Percentiles rank a stretch among this genome's conserved stretches.
Conservation (phyloP, 1,284 basidiomycete species). For the Ustilago bromivora region DNA sequence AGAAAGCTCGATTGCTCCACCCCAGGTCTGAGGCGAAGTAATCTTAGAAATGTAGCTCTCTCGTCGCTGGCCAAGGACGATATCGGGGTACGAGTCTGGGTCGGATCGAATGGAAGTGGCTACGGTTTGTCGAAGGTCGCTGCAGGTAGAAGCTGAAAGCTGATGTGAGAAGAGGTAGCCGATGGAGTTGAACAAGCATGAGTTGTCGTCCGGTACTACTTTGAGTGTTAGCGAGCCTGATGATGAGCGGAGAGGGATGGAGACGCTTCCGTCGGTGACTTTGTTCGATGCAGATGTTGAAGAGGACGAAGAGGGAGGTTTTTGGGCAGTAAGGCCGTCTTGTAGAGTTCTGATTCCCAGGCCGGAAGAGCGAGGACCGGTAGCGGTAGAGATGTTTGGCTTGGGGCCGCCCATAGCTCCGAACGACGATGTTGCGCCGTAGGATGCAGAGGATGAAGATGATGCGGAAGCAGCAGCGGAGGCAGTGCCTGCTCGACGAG, state of each 20-base stretch:
- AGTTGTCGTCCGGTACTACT: conserved; percentile 61
- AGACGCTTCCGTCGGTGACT: conserved; percentile 30
- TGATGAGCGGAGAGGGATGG: conserved; percentile 15
- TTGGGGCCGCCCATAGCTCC: conserved; percentile 22
- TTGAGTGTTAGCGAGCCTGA: conserved; percentile 32
- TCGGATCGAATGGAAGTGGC: conserved; percentile 32
- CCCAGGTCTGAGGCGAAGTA: conserved; percentile 38
- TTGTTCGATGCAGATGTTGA: not conserved
- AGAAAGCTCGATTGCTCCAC: conserved; percentile 57
- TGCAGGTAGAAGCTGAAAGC: conserved; percentile 24
- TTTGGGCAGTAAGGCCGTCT: conserved; percentile 26
- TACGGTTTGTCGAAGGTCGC: conserved; percentile 38
- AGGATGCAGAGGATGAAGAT: not conserved
- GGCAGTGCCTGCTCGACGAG: conserved; percentile 10
- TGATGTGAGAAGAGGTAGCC: conserved; percentile 31
- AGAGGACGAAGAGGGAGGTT: conserved; percentile 1
- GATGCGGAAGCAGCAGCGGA: not conserved
- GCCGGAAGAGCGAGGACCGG: conserved; percentile 17
- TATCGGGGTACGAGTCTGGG: conserved; percentile 43
- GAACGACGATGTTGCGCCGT: conserved; percentile 16
- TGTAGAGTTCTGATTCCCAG: conserved; percentile 27
- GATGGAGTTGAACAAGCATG: conserved; percentile 57
- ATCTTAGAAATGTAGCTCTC: conserved; percentile 44
- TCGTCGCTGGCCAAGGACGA: conserved; percentile 47
- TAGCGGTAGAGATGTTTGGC: conserved; percentile 26